A percentile compares a stretch with the other conserved stretches of the same genome.
These are phyloP conservation scores for Fusarium austroafricanum DNA, from an alignment of 2,329 filamentous ascomycete species.

Conservation along the genomic window DNA sequence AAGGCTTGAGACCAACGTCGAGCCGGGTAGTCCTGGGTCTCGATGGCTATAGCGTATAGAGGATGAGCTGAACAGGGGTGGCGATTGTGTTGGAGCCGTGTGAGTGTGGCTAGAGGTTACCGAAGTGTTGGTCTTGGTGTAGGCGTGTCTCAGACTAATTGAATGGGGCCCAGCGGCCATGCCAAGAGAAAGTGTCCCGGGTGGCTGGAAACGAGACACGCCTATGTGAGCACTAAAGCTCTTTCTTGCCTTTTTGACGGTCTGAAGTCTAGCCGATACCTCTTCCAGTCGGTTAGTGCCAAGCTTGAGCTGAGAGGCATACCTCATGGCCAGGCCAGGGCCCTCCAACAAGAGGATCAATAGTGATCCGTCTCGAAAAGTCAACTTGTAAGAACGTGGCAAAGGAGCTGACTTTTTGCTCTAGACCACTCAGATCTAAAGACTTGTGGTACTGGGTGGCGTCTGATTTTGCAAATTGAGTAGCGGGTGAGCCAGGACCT, in stretches of 20 bases:
- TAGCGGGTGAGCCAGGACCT: not conserved
- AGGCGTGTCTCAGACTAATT: slow-evolving; percentile 7
- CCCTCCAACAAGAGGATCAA: not conserved
- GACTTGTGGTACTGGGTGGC: not conserved
- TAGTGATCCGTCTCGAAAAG: not conserved
- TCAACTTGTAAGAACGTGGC: slow-evolving; percentile 7
- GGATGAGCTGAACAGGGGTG: slow-evolving; percentile 26
- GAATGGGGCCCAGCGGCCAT: not conserved
- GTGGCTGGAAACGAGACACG: slow-evolving; percentile 27
- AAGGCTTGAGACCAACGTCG: slow-evolving; percentile 13
- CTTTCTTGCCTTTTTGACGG: not conserved
- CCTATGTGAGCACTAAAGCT: not conserved
- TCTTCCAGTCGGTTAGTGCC: not conserved
- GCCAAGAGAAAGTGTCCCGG: slow-evolving; percentile 11
- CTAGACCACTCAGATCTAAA: not conserved
- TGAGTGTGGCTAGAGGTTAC: not conserved
- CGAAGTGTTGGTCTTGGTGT: not conserved
- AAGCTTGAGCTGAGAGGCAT: slow-evolving; percentile 6
- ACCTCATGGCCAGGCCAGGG: not conserved
- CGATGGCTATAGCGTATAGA: not conserved
- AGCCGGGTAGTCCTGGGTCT: slow-evolving; percentile 11
- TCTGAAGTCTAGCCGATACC: not conserved
- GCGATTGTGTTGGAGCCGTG: slow-evolving; percentile 11
- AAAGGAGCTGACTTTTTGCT: not conserved
- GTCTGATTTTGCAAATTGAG: not conserved